Evolutionary conservation across 2,329 filamentous ascomycete species (phyloP), one percentile per base, ranked within the genome.

Genomic region (Colletotrichum chlorophyti): DNA sequence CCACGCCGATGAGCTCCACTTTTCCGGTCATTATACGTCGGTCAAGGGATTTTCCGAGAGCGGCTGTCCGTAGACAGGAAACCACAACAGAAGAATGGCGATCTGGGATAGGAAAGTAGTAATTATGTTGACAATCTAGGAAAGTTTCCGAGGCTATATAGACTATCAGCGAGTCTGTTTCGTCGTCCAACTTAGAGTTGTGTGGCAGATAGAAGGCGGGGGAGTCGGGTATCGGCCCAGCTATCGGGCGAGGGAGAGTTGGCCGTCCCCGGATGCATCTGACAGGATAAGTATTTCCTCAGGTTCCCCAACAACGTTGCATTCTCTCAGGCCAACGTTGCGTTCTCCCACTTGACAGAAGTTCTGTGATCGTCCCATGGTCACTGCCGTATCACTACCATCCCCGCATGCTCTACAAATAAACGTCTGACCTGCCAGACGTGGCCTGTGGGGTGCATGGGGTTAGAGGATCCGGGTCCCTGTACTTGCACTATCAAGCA

Each of bases 11-110:
- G 17, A 45, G 52, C 34, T 58, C 58, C 52, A 26, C 58, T 42
- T 51, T 58, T 38, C 58, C 58, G 47, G 58, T 35, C 58, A 60
- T 60, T 24, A 21, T 57, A 17, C n/a, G n/a, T n/a, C n/a, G n/a
- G n/a, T n/a, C n/a, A n/a, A n/a, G n/a, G n/a, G n/a, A n/a, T n/a
- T n/a, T n/a, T n/a, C n/a, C n/a, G n/a, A n/a, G n/a, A n/a, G n/a
- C n/a, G n/a, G n/a, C n/a, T n/a, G n/a, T n/a, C n/a, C n/a, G n/a
- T n/a, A n/a, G n/a, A n/a, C n/a, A n/a, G n/a, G n/a, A n/a, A 42
- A 26, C 5, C 11, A 12, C 21, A 31, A 9, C 14, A 24, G 4
- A 4, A 4, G 21, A 9, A 15, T 11, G 4, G 8, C 14, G 2
- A n/a, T n/a, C 6, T 9, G 17, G 17, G 15, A 5, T 2, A 40